Conservation (phyloP, 2,329 filamentous ascomycete genomes). For the Penicillium sp. region DNA sequence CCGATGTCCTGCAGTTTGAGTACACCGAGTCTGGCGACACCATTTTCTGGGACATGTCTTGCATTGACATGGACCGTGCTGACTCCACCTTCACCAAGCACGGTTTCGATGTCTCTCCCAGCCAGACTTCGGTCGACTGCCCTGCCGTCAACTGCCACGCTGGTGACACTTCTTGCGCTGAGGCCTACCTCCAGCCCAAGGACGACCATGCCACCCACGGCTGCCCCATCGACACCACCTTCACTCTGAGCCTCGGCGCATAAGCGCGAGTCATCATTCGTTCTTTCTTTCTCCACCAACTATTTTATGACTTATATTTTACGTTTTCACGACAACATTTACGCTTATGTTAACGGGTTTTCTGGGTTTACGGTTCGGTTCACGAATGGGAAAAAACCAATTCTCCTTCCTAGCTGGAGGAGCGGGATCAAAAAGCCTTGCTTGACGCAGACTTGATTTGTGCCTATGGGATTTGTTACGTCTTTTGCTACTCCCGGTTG, state of each 20-base stretch:
- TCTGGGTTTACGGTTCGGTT: not conserved
- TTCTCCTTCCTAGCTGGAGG: not conserved
- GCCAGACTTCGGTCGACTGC: constrained; percentile 34
- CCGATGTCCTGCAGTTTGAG: constrained; percentile 49
- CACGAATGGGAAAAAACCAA: too few species aligned
- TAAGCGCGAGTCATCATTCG: constrained; percentile 9
- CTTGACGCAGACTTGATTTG: too few species aligned
- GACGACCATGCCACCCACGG: constrained; percentile 50
- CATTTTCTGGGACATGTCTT: constrained; percentile 45
- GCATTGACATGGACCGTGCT: constrained; percentile 37
- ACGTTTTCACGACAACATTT: constrained; percentile 6
- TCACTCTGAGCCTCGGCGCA: constrained; percentile 41
- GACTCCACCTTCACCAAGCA: constrained; percentile 37
- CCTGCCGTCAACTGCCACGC: constrained; percentile 41
- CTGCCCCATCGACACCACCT: constrained; percentile 41
- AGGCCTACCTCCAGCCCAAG: constrained; percentile 46
- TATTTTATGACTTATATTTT: constrained; percentile 4
- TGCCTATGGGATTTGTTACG: too few species aligned
- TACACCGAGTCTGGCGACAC: constrained; percentile 38
- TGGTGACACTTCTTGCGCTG: constrained; percentile 41
- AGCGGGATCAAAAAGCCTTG: not conserved
- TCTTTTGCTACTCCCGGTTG: too few species aligned
- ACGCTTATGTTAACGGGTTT: not conserved
- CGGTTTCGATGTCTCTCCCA: constrained; percentile 42
- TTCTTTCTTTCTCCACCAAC: not conserved